Conservation (phyloP, 2,329 filamentous ascomycete genomes). For the Colletotrichum tanaceti region DNA sequence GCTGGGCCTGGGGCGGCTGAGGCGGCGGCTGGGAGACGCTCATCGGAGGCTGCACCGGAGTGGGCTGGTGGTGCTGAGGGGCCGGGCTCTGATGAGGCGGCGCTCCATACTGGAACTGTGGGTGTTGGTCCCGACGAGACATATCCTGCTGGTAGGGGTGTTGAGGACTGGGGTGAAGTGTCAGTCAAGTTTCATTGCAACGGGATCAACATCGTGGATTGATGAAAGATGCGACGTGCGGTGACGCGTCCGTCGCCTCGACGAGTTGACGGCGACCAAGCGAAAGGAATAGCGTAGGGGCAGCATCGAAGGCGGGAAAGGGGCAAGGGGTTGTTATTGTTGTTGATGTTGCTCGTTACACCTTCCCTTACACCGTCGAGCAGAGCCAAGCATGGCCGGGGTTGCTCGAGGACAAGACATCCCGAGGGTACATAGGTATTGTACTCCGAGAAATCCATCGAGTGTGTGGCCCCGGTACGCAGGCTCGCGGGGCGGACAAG, state of each 20-base stretch:
- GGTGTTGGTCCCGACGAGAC: conserved; percentile 58
- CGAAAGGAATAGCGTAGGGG: conserved; percentile 7
- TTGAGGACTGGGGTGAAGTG: conserved; percentile 50
- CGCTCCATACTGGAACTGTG: conserved; percentile 56
- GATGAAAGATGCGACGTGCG: background rate
- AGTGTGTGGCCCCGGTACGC: conserved; percentile 22
- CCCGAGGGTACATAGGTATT: conserved; percentile 30
- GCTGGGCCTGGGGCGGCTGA: conserved; percentile 49
- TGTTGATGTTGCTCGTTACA: conserved; percentile 37
- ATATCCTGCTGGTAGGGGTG: conserved; percentile 66
- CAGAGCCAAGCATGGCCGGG: conserved; percentile 27
- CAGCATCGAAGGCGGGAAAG: conserved; percentile 6
- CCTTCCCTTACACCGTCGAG: conserved; percentile 24
- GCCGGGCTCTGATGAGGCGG: conserved; percentile 54
- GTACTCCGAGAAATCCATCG: conserved; percentile 23
- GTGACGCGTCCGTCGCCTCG: background rate
- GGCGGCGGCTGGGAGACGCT: conserved; percentile 55
- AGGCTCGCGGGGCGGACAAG: conserved; percentile 35
- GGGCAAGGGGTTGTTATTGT: conserved; percentile 22
- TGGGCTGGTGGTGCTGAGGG: conserved; percentile 52
- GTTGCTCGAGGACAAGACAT: conserved; percentile 28
- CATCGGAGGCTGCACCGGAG: conserved; percentile 57
- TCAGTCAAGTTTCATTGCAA: conserved; percentile 34
- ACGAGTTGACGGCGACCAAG: background rate
- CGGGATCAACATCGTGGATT: conserved; percentile 17